Evolutionary conservation across 352 stramenopile genomes (phyloP), one percentile per base, ranked within the genome.

Genomic region (Elongisporangium anandrum): DNA sequence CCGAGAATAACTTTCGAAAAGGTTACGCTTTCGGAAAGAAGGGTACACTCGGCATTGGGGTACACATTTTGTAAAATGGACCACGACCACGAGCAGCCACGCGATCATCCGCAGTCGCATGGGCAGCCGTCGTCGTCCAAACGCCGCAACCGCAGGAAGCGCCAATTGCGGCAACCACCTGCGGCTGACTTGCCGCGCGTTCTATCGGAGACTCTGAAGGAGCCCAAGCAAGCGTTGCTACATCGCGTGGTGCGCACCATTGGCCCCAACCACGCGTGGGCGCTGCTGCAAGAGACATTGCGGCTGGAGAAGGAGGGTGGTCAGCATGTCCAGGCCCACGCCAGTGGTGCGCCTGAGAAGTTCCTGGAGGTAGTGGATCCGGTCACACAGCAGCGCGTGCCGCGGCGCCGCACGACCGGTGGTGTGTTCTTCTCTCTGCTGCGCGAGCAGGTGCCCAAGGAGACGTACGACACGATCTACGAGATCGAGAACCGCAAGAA

Each of bases 401-500:
- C 76, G 21, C 75, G 83, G 13, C 68, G 75, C n/a, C 83, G 81
- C 24, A 88, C 83, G n/a, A 84, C 78, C 17, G 83, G 83, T 19
- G 83, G 81, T 21, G 73, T 90, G 3, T 93, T 79, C 58, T 80
- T 93, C 49, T 70, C 75, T 45, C 69, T 91, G 29, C 66, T 93
- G 22, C 83, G 86, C 52, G 72, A 81, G 0, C 70, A 79, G 39
- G 83, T 90, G 72, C 57, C 73, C 0, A 82, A 80, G 50, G 81
- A 93, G 20, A 69, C 70, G 55, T 93, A 93, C 63, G 77, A 79
- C 19, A 66, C 81, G 16, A 90, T 93, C 57, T 93, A 90, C 57
- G 79, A 83, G 57, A 66, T 93, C 17, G 83, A 93, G 58, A 72
- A 85, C 38, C 57, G 73, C 34, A 75, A 86, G 55, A 93, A 93